phyloP scores from a whole-genome alignment of 2,329 filamentous ascomycete species.

The Verticillium isaacii region DNA sequence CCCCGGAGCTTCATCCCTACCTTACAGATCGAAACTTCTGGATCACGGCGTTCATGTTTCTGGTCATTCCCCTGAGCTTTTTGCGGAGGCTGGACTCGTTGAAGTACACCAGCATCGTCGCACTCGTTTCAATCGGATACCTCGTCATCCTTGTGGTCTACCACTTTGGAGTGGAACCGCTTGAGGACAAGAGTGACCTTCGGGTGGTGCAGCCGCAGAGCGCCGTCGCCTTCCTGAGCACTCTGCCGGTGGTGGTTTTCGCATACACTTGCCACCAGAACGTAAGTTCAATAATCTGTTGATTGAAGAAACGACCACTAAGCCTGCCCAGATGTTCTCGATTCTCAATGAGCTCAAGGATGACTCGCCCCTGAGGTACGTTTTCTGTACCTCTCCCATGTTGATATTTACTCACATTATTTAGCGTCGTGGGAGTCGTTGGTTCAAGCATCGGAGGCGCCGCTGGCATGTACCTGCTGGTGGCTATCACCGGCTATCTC shows the following conservation, averaged over 20 bases:
- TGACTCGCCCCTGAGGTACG: slow-evolving; percentile 60
- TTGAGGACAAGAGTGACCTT: slow-evolving; percentile 68
- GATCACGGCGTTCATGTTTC: slow-evolving; percentile 96
- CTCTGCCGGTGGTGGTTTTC: slow-evolving; percentile 92
- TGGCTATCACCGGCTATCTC: slow-evolving; percentile 91
- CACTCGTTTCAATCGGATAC: slow-evolving; percentile 89
- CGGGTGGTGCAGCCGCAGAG: slow-evolving; percentile 76
- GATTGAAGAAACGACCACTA: not conserved
- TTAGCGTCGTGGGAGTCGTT: slow-evolving; percentile 72
- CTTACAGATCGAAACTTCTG: slow-evolving; percentile 90
- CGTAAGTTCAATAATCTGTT: slow-evolving; percentile 40
- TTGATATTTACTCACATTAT: slow-evolving; percentile 22
- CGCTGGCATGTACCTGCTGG: slow-evolving; percentile 81
- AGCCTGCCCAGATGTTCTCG: slow-evolving; percentile 77
- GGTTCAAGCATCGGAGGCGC: slow-evolving; percentile 81
- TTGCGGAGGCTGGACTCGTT: slow-evolving; percentile 86
- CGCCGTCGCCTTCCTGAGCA: slow-evolving; percentile 72
- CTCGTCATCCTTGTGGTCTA: slow-evolving; percentile 89
- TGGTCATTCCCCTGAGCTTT: slow-evolving; percentile 93
- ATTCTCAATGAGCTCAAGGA: slow-evolving; percentile 92
- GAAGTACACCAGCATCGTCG: slow-evolving; percentile 93
- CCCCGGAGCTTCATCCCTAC: slow-evolving; percentile 59
- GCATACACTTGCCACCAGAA: slow-evolving; percentile 99
- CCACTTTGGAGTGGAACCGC: slow-evolving; percentile 79
- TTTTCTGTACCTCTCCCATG: not conserved